Conservation (phyloP, 2,329 filamentous ascomycete genomes). For the Lachnellula arida region DNA sequence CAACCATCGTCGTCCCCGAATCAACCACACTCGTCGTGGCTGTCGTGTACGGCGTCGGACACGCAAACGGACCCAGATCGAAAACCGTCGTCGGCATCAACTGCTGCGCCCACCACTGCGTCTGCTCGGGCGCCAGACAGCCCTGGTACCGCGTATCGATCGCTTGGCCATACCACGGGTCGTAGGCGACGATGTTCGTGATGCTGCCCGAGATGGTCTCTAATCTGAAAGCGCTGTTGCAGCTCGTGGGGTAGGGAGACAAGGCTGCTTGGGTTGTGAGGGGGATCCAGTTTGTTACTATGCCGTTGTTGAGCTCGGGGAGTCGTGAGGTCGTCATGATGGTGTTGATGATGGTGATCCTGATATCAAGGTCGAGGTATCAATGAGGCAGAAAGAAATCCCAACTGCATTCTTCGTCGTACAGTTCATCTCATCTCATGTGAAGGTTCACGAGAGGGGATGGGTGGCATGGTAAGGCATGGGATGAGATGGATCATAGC, state of each 20-base stretch:
- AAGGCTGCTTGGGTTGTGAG: not conserved
- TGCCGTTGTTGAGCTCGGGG: conserved; percentile 2
- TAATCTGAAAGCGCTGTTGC: not conserved
- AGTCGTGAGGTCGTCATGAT: conserved; percentile 1
- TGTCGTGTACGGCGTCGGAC: not conserved
- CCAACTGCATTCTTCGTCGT: too few species aligned
- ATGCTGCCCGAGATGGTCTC: not conserved
- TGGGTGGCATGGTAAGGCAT: too few species aligned
- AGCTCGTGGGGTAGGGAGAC: not conserved
- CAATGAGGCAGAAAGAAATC: too few species aligned
- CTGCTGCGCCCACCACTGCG: conserved; percentile 2
- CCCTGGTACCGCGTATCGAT: not conserved
- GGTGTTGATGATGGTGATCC: not conserved
- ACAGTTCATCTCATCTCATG: too few species aligned
- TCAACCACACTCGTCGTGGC: not conserved
- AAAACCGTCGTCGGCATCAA: not conserved
- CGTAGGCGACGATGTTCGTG: conserved; percentile 5
- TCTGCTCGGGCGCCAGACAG: not conserved
- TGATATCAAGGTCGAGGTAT: too few species aligned
- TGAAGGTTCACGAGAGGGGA: too few species aligned
- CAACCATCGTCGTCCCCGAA: not conserved
- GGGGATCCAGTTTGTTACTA: conserved; percentile 3
- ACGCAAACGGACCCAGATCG: not conserved
- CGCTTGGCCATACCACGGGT: conserved; percentile 2
- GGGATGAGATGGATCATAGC: too few species aligned